Evolutionary conservation across 352 stramenopile genomes (phyloP).

Genomic region (Hyaloperonospora brassicae): DNA sequence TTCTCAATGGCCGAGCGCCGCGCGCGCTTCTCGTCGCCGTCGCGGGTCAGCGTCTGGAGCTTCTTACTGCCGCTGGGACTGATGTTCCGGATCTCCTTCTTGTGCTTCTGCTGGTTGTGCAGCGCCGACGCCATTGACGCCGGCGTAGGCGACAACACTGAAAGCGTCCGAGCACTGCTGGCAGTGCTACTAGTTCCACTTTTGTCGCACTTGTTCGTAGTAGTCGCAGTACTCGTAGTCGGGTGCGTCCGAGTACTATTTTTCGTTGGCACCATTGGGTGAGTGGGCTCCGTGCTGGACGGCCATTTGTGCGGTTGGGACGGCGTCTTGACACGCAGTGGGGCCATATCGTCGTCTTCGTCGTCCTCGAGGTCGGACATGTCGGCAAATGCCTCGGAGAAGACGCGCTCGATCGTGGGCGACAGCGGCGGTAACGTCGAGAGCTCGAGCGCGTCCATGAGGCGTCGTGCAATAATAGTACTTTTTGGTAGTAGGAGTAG

Average conservation of each 20-base stretch:
- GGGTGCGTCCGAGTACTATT: too few species aligned
- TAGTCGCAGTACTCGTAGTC: too few species aligned
- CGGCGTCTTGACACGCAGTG: constrained; percentile 12
- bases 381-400: constrained; percentile 27
- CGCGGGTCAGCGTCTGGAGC: constrained; percentile 2
- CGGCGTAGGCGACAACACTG: constrained; percentile 6
- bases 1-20: constrained; percentile 57
- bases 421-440: constrained; percentile 25
- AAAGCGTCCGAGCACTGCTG: not conserved
- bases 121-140: constrained; percentile 28
- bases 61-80: constrained; percentile 23
- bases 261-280: too few species aligned
- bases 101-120: constrained; percentile 33
- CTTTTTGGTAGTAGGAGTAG: too few species aligned
- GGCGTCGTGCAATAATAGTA: too few species aligned
- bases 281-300: constrained; percentile 2
- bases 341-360: constrained; percentile 9
- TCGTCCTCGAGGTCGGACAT: constrained; percentile 24
- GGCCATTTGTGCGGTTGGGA: constrained; percentile 10
- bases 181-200: not conserved
- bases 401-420: constrained; percentile 26
- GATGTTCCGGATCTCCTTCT: constrained; percentile 20
- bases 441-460: constrained; percentile 16
- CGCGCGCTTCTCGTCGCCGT: constrained; percentile 29
- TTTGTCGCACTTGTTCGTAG: too few species aligned